phyloP scores from a whole-genome alignment of 768 basidiomycete genomes.

The Macrolepiota fuliginosa region DNA sequence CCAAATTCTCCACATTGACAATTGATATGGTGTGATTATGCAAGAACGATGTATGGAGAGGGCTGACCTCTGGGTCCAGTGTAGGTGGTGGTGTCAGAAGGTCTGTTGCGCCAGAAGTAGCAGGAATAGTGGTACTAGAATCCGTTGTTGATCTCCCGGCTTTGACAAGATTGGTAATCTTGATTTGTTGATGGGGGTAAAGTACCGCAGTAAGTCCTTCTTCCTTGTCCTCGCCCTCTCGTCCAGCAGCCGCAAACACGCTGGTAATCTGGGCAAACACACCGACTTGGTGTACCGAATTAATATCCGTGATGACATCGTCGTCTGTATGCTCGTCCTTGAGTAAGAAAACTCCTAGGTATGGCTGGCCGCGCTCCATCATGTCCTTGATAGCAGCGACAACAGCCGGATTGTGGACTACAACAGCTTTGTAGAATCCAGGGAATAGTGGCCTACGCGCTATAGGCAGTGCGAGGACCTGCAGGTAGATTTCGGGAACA shows the following conservation, averaged over 20 bases:
- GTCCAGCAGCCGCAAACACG: no score
- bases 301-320: conserved; percentile 82
- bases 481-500: no score
- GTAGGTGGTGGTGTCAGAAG: not conserved
- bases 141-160: no score
- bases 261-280: no score
- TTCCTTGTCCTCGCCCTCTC: conserved; percentile 65
- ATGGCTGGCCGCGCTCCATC: no score
- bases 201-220: conserved; percentile 91
- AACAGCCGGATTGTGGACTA: no score
- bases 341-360: no score
- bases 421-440: no score
- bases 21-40: conserved; percentile 82
- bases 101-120: conserved; percentile 2
- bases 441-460: conserved; percentile 96
- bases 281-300: conserved; percentile 89
- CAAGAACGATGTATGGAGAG: conserved; percentile 84
- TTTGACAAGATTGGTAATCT: conserved; percentile 83
- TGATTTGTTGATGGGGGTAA: conserved; percentile 89
- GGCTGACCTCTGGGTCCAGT: conserved; percentile 33
- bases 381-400: no score
- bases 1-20: conserved; percentile 83
- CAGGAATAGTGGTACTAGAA: no score
- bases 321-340: conserved; percentile 85
- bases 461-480: conserved; percentile 91